phyloP scores from a whole-genome alignment of 345 rosid genomes.

The Diplotaxis tenuifolia region DNA sequence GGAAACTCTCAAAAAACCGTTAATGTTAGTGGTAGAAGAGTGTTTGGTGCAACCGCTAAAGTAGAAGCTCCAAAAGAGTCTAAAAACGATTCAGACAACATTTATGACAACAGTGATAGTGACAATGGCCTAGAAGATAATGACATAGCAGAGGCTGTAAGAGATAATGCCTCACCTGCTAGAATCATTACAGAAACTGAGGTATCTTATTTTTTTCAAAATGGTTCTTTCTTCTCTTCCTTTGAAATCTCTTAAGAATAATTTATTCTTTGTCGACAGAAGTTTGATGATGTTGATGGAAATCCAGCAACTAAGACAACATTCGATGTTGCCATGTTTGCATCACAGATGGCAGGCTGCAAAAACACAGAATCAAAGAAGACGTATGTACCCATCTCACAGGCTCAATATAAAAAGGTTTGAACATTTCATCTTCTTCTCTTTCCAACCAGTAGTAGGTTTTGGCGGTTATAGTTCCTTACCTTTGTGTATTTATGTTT shows the following conservation, averaged over 20 bases:
- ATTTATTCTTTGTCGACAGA: constrained; percentile 38
- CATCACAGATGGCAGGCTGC: constrained; percentile 57
- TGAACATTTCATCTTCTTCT: background rate
- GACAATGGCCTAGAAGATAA: constrained; percentile 50
- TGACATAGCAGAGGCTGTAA: constrained; percentile 30
- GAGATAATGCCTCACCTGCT: constrained; percentile 37
- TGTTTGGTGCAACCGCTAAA: constrained; percentile 59
- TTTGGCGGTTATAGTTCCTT: background rate
- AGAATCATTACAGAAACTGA: constrained; percentile 47
- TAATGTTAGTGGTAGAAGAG: constrained; percentile 65
- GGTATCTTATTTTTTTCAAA: constrained; percentile 10
- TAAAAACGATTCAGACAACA: constrained; percentile 44
- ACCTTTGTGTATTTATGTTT: constrained; percentile 7
- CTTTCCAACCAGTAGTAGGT: background rate
- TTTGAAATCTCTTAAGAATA: constrained; percentile 2
- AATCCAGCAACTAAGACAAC: constrained; percentile 70
- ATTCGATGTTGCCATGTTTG: constrained; percentile 72
- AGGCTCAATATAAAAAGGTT: constrained; percentile 49
- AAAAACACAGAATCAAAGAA: constrained; percentile 37
- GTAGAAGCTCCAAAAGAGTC: constrained; percentile 43
- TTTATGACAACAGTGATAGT: constrained; percentile 56
- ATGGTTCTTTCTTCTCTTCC: constrained; percentile 3
- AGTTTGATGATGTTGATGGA: constrained; percentile 42
- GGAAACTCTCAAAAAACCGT: constrained; percentile 42
- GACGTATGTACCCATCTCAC: constrained; percentile 25